phyloP scores from a whole-genome alignment of 805 yeast genomes.

The Blastobotrys robertii region DNA sequence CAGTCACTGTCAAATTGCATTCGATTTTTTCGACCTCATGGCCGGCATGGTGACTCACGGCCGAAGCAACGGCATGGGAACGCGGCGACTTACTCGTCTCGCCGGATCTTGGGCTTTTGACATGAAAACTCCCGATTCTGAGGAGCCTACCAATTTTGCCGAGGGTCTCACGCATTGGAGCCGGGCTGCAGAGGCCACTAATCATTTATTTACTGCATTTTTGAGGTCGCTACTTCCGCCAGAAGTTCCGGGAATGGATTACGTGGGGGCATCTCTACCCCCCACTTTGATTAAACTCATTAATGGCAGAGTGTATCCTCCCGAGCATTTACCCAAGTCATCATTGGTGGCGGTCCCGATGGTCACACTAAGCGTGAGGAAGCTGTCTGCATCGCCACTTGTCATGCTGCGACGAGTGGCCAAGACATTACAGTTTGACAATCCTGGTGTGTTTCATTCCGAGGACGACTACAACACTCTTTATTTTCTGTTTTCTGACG shows the following conservation, averaged over 20 bases:
- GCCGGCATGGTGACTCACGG: conserved; percentile 73
- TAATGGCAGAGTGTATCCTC: conserved; percentile 46
- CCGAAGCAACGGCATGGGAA: conserved; percentile 66
- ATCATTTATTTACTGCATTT: conserved; percentile 69
- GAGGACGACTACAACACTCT: conserved; percentile 70
- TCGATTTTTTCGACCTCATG: conserved; percentile 74
- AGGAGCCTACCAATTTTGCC: conserved; percentile 39
- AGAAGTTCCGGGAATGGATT: background rate
- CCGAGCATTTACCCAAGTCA: conserved; percentile 37
- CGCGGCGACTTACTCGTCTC: conserved; percentile 69
- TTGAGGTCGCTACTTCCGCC: conserved; percentile 55
- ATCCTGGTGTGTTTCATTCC: conserved; percentile 58
- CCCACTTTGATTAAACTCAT: conserved; percentile 40
- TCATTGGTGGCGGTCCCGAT: conserved; percentile 50
- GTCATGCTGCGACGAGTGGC: conserved; percentile 54
- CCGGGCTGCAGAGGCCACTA: conserved; percentile 75
- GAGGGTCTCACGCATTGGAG: conserved; percentile 73
- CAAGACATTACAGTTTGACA: conserved; percentile 55
- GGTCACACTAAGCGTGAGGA: conserved; percentile 43
- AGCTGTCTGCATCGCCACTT: conserved; percentile 37
- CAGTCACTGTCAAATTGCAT: conserved; percentile 82
- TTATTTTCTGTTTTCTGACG: conserved; percentile 54
- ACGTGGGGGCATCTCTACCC: background rate
- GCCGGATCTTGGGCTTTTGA: conserved; percentile 87
- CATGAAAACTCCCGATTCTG: conserved; percentile 17